A percentile compares a stretch with the other conserved stretches of the same genome.
Conservation (phyloP, 129 eudicot genomes). For the Chrysanthemum makinoi region DNA sequence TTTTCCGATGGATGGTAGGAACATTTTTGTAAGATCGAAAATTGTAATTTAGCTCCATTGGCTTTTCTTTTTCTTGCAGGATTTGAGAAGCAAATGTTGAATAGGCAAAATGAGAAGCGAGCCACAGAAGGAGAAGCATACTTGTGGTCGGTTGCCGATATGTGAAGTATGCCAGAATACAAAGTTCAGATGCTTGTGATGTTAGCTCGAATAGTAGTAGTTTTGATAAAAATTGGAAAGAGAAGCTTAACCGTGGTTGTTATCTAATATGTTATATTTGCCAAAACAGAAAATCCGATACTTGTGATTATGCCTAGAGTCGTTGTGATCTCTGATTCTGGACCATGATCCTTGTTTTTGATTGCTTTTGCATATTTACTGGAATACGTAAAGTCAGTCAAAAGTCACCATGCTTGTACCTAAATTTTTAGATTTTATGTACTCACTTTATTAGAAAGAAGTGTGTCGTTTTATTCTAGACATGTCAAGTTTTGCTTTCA, state of each 20-base stretch:
- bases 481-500: background rate
- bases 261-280: too few relatives aligned
- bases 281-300: background rate
- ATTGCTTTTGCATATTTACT: background rate
- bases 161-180: constrained; percentile 38
- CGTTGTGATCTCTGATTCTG: background rate
- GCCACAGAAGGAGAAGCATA: constrained; percentile 88
- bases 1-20: background rate
- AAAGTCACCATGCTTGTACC: constrained; percentile 1
- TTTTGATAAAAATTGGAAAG: background rate
- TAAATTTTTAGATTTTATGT: background rate
- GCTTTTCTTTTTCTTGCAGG: constrained; percentile 40
- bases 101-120: constrained; percentile 66
- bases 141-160: constrained; percentile 85
- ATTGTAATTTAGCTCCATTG: background rate
- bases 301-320: background rate
- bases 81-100: constrained; percentile 73
- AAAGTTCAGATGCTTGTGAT: constrained; percentile 7
- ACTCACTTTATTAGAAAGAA: background rate
- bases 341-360: constrained; percentile 2
- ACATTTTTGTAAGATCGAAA: background rate
- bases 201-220: background rate
- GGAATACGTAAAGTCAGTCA: background rate
- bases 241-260: background rate
- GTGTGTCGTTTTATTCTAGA: background rate